A percentile compares a stretch with the other conserved stretches of the same genome.
Conservation (phyloP, 305 asterid species). For the Plantago lanceolata region DNA sequence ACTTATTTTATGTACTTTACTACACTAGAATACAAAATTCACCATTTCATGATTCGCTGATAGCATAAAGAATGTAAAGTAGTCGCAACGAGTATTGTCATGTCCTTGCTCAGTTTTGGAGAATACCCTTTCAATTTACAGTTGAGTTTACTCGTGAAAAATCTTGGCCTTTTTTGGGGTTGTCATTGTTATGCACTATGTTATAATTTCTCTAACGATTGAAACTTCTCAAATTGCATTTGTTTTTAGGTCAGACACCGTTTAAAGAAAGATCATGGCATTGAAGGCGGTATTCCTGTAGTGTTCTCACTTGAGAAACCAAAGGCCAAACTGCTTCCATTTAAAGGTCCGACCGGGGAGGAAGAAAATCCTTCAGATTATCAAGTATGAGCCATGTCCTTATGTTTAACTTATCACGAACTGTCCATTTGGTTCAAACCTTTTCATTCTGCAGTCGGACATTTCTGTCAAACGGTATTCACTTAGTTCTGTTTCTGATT, state of each 20-base stretch:
- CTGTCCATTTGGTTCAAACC: constrained; percentile 6
- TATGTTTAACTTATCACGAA: constrained; percentile 10
- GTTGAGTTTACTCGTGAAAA: no score
- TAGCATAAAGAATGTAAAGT: no score
- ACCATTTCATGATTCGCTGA: no score
- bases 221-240: constrained; percentile 27
- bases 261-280: constrained; percentile 69
- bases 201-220: background rate
- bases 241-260: constrained; percentile 82
- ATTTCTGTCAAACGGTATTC: constrained; percentile 15
- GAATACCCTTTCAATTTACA: no score
- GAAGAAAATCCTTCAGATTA: constrained; percentile 95
- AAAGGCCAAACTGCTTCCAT: constrained; percentile 90
- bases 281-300: constrained; percentile 95
- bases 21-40: no score
- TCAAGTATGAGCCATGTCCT: constrained; percentile 67
- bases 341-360: constrained; percentile 77
- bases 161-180: no score
- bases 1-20: no score
- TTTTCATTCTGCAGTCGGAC: constrained; percentile 1
- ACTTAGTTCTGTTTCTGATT: background rate
- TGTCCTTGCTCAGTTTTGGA: no score
- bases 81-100: no score
- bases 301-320: constrained; percentile 94
- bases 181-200: no score